These are phyloP conservation scores for Punica granatum DNA, from an alignment of 345 rosid species.

Conservation along the genomic window DNA sequence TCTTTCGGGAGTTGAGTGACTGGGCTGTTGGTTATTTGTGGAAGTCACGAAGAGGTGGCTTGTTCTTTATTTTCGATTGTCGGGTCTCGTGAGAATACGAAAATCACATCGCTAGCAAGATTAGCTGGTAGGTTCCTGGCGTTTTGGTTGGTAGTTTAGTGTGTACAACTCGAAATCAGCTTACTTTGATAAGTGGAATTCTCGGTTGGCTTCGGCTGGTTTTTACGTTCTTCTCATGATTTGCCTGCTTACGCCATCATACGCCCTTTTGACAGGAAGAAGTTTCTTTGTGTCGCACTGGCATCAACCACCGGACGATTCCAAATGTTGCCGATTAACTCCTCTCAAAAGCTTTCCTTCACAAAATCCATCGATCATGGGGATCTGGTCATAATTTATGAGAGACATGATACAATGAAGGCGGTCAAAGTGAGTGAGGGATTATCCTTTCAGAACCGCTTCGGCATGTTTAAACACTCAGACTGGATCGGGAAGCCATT, in stretches of 20 bases:
- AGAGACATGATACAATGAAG: constrained; percentile 80
- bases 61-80: no score
- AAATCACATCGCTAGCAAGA: no score
- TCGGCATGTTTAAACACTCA: constrained; percentile 68
- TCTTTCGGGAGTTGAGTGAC: no score
- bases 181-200: not conserved
- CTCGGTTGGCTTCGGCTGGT: not conserved
- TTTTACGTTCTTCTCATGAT: not conserved
- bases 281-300: not conserved
- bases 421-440: constrained; percentile 54
- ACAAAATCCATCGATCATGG: constrained; percentile 47
- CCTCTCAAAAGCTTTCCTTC: constrained; percentile 50
- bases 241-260: not conserved
- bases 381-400: constrained; percentile 75
- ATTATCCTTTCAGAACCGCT: constrained; percentile 75
- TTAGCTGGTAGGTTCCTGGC: not conserved
- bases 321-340: constrained; percentile 48
- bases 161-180: not conserved
- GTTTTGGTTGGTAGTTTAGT: no score
- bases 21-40: no score
- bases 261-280: not conserved
- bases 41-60: no score
- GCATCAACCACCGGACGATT: not conserved
- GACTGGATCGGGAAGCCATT: constrained; percentile 94
- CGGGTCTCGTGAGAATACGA: no score